Evolutionary conservation across 1,284 basidiomycete species (phyloP).

Genomic region (Tilletiaria anomala): DNA sequence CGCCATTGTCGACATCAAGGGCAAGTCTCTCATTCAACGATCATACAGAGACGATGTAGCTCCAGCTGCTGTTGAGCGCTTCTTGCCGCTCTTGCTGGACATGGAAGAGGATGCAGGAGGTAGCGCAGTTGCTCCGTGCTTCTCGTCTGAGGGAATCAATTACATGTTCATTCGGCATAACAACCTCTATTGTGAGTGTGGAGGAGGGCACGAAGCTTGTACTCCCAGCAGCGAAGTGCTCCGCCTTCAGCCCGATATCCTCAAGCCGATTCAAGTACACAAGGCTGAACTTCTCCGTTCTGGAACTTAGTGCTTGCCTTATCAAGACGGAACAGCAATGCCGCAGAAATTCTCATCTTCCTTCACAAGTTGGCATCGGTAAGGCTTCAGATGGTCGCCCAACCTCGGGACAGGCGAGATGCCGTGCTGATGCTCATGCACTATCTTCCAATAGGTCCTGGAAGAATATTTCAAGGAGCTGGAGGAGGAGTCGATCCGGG

Average conservation of each 20-base stretch:
- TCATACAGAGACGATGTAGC: slow-evolving; percentile 94
- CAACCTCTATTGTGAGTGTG: slow-evolving; percentile 72
- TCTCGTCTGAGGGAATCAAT: slow-evolving; percentile 60
- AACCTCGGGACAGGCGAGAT: slow-evolving; percentile 8
- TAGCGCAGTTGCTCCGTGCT: slow-evolving; percentile 63
- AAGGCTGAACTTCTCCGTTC: slow-evolving; percentile 2
- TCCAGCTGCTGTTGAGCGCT: slow-evolving; percentile 72
- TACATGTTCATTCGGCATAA: slow-evolving; percentile 98
- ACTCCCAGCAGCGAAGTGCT: background rate
- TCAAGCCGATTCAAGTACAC: too few species aligned
- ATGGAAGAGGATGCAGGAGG: slow-evolving; percentile 91
- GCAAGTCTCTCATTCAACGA: slow-evolving; percentile 94
- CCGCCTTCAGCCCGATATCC: background rate
- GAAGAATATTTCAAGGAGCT: slow-evolving; percentile 99
- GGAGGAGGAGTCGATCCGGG: slow-evolving; percentile 95
- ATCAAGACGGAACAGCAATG: slow-evolving; percentile 90
- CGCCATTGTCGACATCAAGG: slow-evolving; percentile 94
- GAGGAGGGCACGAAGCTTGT: background rate
- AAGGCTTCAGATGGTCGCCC: too few species aligned
- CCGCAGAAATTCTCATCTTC: slow-evolving; percentile 90
- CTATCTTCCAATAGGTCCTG: too few species aligned
- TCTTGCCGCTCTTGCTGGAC: slow-evolving; percentile 84
- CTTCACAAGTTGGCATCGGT: slow-evolving; percentile 67
- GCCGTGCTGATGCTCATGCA: background rate
- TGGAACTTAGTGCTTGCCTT: slow-evolving; percentile 64